Conservation (phyloP, 345 rosid species). For the Eucalyptus viminalis region DNA sequence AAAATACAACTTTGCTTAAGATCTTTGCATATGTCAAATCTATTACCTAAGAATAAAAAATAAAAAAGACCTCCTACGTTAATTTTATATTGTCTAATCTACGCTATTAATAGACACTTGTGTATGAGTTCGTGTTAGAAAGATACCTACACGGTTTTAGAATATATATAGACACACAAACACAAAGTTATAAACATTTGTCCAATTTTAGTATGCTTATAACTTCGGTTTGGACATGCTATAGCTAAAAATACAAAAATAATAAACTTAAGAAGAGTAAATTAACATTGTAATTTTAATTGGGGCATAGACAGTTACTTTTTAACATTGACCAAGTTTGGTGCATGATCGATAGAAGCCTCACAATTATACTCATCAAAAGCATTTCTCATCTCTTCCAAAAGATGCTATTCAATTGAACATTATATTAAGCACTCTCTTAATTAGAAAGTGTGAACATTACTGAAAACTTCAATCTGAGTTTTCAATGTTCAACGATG, state of each 20-base stretch:
- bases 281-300: neutral
- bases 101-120: neutral
- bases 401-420: neutral
- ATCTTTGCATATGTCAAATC: neutral
- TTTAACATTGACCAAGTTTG: neutral
- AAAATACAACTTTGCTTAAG: neutral
- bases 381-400: neutral
- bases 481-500: neutral
- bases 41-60: neutral
- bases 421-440: neutral
- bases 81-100: neutral
- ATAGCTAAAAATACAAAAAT: neutral
- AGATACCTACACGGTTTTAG: neutral
- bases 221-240: neutral
- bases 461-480: neutral
- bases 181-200: no score
- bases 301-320: neutral
- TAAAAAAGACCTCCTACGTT: neutral
- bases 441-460: neutral
- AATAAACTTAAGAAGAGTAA: neutral
- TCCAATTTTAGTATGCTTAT: neutral
- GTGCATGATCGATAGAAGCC: neutral
- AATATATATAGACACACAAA: no score
- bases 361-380: neutral
- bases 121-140: neutral